These are phyloP conservation scores for Ascochyta lentis DNA, from an alignment of 2,329 filamentous ascomycete genomes.

Conservation along the genomic window DNA sequence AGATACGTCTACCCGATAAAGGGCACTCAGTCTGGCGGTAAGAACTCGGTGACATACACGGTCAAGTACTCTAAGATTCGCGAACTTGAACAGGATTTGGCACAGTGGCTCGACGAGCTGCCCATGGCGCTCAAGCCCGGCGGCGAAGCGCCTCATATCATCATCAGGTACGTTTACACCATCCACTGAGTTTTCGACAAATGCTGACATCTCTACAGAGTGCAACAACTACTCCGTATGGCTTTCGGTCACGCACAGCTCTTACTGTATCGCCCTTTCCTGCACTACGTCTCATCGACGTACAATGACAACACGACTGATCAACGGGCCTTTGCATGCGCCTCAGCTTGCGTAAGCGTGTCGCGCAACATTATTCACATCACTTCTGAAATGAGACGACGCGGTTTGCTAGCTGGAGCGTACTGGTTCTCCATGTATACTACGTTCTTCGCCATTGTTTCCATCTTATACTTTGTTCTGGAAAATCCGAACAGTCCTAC, in stretches of 20 bases:
- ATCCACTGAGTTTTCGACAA: background rate
- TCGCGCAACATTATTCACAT: conserved; percentile 80
- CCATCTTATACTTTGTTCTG: conserved; percentile 78
- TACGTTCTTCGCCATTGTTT: conserved; percentile 81
- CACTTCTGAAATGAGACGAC: conserved; percentile 76
- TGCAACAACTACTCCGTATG: conserved; percentile 78
- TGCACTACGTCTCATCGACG: conserved; percentile 78
- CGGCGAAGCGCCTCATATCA: conserved; percentile 74
- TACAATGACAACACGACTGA: conserved; percentile 63
- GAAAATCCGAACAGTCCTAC: conserved; percentile 80
- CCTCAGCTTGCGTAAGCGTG: conserved; percentile 69
- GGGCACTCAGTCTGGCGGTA: conserved; percentile 47
- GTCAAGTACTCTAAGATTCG: conserved; percentile 69
- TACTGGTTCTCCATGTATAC: conserved; percentile 90
- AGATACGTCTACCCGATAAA: conserved; percentile 70
- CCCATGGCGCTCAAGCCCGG: conserved; percentile 81
- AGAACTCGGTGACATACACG: conserved; percentile 61
- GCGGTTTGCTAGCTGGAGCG: conserved; percentile 76
- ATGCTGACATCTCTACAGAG: conserved; percentile 45
- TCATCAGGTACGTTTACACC: conserved; percentile 70
- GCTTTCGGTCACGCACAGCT: conserved; percentile 85
- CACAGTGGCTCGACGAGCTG: conserved; percentile 69
- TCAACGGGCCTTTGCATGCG: conserved; percentile 78
- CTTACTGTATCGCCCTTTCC: conserved; percentile 80
- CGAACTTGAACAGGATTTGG: conserved; percentile 68